These are phyloP conservation scores for Penicillium hordei DNA, from an alignment of 2,329 filamentous ascomycete genomes.

Conservation along the genomic window DNA sequence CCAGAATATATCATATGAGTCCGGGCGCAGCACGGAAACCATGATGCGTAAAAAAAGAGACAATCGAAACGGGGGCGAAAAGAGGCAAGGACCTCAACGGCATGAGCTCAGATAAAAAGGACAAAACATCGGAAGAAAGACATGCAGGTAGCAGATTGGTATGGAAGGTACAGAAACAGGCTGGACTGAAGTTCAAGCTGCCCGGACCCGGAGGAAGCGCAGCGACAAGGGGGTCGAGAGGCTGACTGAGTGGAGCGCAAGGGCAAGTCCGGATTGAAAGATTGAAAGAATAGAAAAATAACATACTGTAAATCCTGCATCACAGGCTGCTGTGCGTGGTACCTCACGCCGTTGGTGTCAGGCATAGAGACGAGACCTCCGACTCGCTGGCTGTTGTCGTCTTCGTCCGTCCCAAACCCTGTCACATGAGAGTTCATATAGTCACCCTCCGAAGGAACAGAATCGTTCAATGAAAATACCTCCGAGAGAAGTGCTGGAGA, in stretches of 20 bases:
- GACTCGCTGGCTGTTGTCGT: slow-evolving; percentile 54
- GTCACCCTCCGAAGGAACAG: slow-evolving; percentile 42
- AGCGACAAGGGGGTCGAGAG: slow-evolving; percentile 33
- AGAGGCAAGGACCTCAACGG: slow-evolving; percentile 15
- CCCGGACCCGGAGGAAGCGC: slow-evolving; percentile 33
- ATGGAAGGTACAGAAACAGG: slow-evolving; percentile 29
- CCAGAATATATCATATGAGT: slow-evolving; percentile 9
- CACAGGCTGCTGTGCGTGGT: slow-evolving; percentile 52
- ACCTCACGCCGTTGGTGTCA: slow-evolving; percentile 52
- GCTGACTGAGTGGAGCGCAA: slow-evolving; percentile 33
- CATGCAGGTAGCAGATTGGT: slow-evolving; percentile 32
- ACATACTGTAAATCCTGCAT: slow-evolving; percentile 58
- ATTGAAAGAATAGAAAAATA: slow-evolving; percentile 40
- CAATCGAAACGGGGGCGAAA: slow-evolving; percentile 19
- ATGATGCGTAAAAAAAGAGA: slow-evolving; percentile 24
- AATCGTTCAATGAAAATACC: slow-evolving; percentile 40
- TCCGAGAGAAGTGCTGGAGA: slow-evolving; percentile 36
- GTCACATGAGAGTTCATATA: slow-evolving; percentile 39
- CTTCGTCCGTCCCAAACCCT: slow-evolving; percentile 40
- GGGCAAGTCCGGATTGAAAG: slow-evolving; percentile 37
- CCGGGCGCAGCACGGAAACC: slow-evolving; percentile 13
- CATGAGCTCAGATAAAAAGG: slow-evolving; percentile 18
- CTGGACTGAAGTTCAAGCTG: slow-evolving; percentile 32
- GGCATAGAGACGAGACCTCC: slow-evolving; percentile 49
- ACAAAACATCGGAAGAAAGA: slow-evolving; percentile 27